These are phyloP conservation scores for Boletus reticuloceps DNA, from an alignment of 768 basidiomycete genomes.

Conservation along the genomic window DNA sequence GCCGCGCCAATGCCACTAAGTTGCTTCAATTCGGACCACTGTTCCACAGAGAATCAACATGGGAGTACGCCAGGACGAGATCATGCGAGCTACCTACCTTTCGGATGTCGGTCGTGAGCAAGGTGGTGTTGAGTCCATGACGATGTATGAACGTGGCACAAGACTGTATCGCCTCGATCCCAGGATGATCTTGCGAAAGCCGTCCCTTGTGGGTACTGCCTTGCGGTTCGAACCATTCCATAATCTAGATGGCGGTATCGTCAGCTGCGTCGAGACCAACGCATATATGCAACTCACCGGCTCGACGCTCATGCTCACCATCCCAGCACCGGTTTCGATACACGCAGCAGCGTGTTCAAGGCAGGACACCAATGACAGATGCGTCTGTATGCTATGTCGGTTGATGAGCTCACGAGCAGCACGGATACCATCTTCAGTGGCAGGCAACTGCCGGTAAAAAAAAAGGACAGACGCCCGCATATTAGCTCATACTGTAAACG, in stretches of 20 bases:
- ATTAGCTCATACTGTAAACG: background rate
- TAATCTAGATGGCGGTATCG: constrained; percentile 31
- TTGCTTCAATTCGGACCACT: constrained; percentile 43
- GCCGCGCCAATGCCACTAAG: constrained; percentile 44
- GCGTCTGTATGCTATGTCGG: constrained; percentile 43
- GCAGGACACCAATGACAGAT: constrained; percentile 51
- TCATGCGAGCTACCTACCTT: constrained; percentile 28
- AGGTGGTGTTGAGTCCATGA: constrained; percentile 37
- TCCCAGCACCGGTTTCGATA: constrained; percentile 46
- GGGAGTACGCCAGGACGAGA: background rate
- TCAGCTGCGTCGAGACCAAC: background rate
- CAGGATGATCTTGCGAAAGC: constrained; percentile 34
- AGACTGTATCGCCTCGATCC: constrained; percentile 45
- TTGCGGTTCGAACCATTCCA: constrained; percentile 41
- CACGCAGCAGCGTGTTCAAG: constrained; percentile 57
- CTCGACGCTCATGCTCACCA: constrained; percentile 49
- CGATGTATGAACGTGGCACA: constrained; percentile 43
- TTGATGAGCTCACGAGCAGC: constrained; percentile 43
- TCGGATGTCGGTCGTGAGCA: constrained; percentile 43
- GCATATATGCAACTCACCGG: constrained; percentile 37
- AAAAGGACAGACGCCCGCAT: background rate
- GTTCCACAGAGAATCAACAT: background rate
- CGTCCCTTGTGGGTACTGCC: background rate
- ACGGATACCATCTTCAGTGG: constrained; percentile 50
- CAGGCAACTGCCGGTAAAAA: constrained; percentile 46